Conservation (phyloP, 2,329 filamentous ascomycete species). For the Alternaria sp. region DNA sequence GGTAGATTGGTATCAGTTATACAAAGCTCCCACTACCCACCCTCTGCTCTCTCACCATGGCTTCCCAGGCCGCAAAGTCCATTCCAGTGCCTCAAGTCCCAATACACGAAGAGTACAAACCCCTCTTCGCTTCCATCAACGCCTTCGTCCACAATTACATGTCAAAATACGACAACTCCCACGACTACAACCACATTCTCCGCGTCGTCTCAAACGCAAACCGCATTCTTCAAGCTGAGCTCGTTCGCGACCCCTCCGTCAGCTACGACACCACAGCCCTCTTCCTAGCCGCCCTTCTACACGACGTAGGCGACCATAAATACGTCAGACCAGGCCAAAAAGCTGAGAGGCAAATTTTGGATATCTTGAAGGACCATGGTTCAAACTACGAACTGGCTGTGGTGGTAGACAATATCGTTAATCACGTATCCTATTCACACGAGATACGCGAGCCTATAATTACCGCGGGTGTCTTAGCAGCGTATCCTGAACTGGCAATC, state of each 20-base stretch:
- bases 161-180: slow-evolving; percentile 71
- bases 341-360: slow-evolving; percentile 61
- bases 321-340: slow-evolving; percentile 66
- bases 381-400: slow-evolving; percentile 64
- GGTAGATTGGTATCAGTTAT: no score
- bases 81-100: slow-evolving; percentile 35
- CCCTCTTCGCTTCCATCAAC: slow-evolving; percentile 40
- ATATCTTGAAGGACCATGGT: slow-evolving; percentile 63
- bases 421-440: slow-evolving; percentile 77
- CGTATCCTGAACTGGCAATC: slow-evolving; percentile 76
- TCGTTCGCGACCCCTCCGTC: slow-evolving; percentile 36
- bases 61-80: background rate
- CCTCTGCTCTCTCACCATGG: slow-evolving; percentile 14
- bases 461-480: slow-evolving; percentile 66
- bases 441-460: slow-evolving; percentile 70
- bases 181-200: slow-evolving; percentile 85
- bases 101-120: slow-evolving; percentile 22
- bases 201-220: slow-evolving; percentile 78
- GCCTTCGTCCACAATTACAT: slow-evolving; percentile 45
- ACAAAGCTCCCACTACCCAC: no score
- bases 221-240: slow-evolving; percentile 64
- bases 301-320: slow-evolving; percentile 89
- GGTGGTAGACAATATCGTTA: slow-evolving; percentile 74
- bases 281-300: slow-evolving; percentile 68
- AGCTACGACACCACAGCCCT: slow-evolving; percentile 63